phyloP scores from a whole-genome alignment of 1,284 basidiomycete species.

The Rhodotorula sp. region DNA sequence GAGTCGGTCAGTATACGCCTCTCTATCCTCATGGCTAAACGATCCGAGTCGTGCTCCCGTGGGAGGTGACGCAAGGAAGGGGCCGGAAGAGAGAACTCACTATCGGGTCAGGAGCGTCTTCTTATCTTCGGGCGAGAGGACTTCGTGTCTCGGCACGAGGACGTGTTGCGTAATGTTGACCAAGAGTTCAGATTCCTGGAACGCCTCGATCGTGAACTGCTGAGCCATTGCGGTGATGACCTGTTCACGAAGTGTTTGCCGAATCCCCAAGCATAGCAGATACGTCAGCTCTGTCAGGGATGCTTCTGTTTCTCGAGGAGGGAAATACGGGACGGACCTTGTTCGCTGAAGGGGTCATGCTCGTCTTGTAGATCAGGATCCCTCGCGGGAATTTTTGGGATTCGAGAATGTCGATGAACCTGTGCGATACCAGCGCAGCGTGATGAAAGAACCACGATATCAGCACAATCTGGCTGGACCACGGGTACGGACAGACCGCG shows the following conservation, averaged over 20 bases:
- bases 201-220: constrained; percentile 89
- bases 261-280: too few relatives aligned
- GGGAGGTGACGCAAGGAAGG: background rate
- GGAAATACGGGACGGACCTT: constrained; percentile 60
- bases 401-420: constrained; percentile 81
- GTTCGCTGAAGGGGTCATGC: constrained; percentile 93
- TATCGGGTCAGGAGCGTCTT: constrained; percentile 84
- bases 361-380: constrained; percentile 92
- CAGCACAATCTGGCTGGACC: background rate
- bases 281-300: too few relatives aligned
- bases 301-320: too few relatives aligned
- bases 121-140: constrained; percentile 85
- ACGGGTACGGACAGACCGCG: background rate
- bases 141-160: constrained; percentile 89
- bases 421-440: constrained; percentile 47
- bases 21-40: too few relatives aligned
- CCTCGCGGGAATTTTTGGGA: constrained; percentile 86
- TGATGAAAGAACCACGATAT: background rate
- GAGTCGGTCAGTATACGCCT: too few relatives aligned
- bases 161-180: constrained; percentile 96
- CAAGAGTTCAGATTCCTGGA: constrained; percentile 91
- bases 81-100: constrained; percentile 58
- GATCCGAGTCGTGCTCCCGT: too few relatives aligned
- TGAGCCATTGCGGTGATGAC: constrained; percentile 83
- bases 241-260: constrained; percentile 52